Base-by-base conservation (phyloP, 129 eudicot genomes). In the Scalesia atractyloides region DNA sequence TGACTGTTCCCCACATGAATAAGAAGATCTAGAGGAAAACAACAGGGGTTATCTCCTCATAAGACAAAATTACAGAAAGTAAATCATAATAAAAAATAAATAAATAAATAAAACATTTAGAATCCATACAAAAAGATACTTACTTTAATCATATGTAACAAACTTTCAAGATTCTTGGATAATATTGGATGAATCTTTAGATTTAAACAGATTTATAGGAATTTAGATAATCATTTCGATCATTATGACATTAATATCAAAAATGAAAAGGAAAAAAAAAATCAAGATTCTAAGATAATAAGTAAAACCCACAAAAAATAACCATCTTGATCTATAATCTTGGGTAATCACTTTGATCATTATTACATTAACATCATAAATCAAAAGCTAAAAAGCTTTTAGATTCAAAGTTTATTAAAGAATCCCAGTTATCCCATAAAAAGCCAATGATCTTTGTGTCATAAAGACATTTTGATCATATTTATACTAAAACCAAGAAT, bases 1-100 rank as follows among this genome's bases (percentile, higher is more conserved):
- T 73, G 70, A 74, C 79, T 63, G 54, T 74, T 39, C 79, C 68
- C 49, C 65, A 72, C 73, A 68, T 74, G 70, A 16, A 67, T 20
- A 10, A 65, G 22, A 84, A 69, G 67, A 74, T 78, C 19, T 61
- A 75, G 69, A 51, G 51, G 60, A 76, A 77, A 70, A 22, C 10
- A 74, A 58, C 12, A 72, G 43, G 51, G 50, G 11, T 75, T 66
- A 81, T 69, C 76, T 22, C 59, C 78, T 78, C 69, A 66, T 49
- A 84, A 80, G 81, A 84, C 82, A 73, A 69, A 80, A 54, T 75
- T 70, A 86, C 79, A 82, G 71, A 77, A 86, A 84, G 82, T 51
- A 76, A 82, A 64, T 63, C 75, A 49, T 73, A 71, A 60, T 34
- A 60, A 58, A 57, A 22, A 59, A n/a, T 37, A 5, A 37, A 37